These are phyloP conservation scores for Lichtheimia ramosa DNA, from an alignment of 371 early-diverging fungal genomes.

Conservation along the genomic window DNA sequence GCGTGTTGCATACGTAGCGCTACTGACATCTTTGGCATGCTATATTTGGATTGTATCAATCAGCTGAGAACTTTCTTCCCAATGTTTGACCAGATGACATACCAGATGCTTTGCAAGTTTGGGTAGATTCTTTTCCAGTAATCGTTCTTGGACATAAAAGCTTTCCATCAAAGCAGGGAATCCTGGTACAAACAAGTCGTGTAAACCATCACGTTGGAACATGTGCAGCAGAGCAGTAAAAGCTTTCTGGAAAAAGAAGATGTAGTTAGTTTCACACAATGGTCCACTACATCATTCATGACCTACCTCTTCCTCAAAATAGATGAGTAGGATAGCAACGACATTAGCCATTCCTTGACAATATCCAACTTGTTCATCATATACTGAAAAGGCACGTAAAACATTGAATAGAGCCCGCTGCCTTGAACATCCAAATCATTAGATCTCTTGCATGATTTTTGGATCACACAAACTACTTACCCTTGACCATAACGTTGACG, in stretches of 20 bases:
- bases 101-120: constrained; percentile 55
- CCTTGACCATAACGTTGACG: constrained; percentile 63
- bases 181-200: constrained; percentile 59
- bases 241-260: constrained; percentile 40
- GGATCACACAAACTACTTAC: constrained; percentile 24
- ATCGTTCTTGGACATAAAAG: constrained; percentile 61
- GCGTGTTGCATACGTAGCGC: constrained; percentile 57
- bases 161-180: constrained; percentile 65
- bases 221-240: constrained; percentile 57
- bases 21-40: constrained; percentile 12
- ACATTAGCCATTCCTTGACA: constrained; percentile 95
- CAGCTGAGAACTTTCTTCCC: not conserved
- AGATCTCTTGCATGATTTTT: not conserved
- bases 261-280: no score
- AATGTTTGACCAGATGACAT: constrained; percentile 4
- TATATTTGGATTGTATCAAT: not conserved
- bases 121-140: constrained; percentile 51
- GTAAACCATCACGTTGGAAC: constrained; percentile 53
- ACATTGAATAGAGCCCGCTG: constrained; percentile 79
- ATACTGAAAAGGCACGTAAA: constrained; percentile 83
- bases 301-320: constrained; percentile 88
- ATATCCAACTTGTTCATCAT: constrained; percentile 90
- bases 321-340: constrained; percentile 83
- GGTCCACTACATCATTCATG: not conserved
- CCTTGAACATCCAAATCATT: constrained; percentile 20